phyloP scores from a whole-genome alignment of 2,329 filamentous ascomycete species.

The Talaromyces sp. region DNA sequence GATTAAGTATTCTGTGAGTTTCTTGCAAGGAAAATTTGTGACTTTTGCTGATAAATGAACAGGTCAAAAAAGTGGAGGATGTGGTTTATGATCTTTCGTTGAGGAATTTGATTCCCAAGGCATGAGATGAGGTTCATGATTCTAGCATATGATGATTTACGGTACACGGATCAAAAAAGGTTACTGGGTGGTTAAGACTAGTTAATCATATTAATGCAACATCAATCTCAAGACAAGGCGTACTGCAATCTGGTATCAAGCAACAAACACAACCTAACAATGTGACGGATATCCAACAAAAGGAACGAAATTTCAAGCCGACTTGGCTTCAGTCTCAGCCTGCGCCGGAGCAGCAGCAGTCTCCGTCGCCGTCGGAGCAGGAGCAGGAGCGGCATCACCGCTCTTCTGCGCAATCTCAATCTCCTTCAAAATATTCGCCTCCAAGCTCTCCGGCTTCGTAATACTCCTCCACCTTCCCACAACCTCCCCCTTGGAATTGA shows the following conservation, averaged over 20 bases:
- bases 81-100: slow-evolving; percentile 94
- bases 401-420: slow-evolving; percentile 53
- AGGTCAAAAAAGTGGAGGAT: slow-evolving; percentile 95
- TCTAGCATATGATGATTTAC: neutral
- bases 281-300: neutral
- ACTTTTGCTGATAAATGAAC: neutral
- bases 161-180: neutral
- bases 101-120: slow-evolving; percentile 67
- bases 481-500: slow-evolving; percentile 80
- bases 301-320: neutral
- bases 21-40: neutral
- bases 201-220: neutral
- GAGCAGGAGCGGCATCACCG: slow-evolving; percentile 11
- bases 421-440: slow-evolving; percentile 70
- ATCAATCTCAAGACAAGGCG: neutral
- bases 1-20: slow-evolving; percentile 75
- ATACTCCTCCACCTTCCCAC: slow-evolving; percentile 81
- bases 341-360: slow-evolving; percentile 8
- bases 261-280: neutral
- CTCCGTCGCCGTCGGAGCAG: slow-evolving; percentile 10
- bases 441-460: slow-evolving; percentile 76
- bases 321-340: slow-evolving; percentile 8
- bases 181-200: neutral
- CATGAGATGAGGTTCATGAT: slow-evolving; percentile 6
- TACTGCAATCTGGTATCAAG: slow-evolving; percentile 11